Base-by-base conservation (phyloP, 23 red algal species). In the Gracilaria gracilis region DNA sequence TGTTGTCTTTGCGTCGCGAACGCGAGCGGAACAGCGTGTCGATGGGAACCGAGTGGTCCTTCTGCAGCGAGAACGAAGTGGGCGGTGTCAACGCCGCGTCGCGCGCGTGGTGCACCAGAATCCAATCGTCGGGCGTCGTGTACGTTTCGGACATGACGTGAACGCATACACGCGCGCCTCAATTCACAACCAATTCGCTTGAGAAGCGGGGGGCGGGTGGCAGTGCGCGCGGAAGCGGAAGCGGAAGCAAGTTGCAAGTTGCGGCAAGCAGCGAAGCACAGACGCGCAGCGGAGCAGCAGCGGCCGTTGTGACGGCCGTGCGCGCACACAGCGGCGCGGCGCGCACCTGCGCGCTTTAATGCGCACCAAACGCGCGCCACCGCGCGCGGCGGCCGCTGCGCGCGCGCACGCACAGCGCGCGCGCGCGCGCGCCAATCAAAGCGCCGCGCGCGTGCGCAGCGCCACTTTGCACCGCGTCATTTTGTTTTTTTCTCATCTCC, bases 11-110 rank as follows among this genome's bases (percentile, higher is more conserved):
- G 38, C 80, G 80, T 29, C 34, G 51, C 57, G 57, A 83, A 42
- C 80, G 80, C 23, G 80, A 83, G 38, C 80, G 80, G 39, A 83
- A 83, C 38, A 83, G 80, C 38, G 80, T 83, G 29, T 83, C 80
- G 40, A 83, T 83, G 24, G 80, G 80, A 25, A 83, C 80, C 2
- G 80, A 83, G 57, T 83, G 80, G 80, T 83, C 80, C 54, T 83
- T 83, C 39, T 83, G 57, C 38, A 83, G 57, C 21, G 34, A 38
- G 32, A 44, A 66, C 25, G 80, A 67, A 27, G 27, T 32, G 29
- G 57, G 57, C 14, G 80, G 80, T 6, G 57, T 66, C 25, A 66
- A 39, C 34, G 57, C 57, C 28, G 80, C 80, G 57, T 83, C 80
- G 34, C 80, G 80, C 38, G 80, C 80, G 57, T 83, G 80, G 54